These are phyloP conservation scores for Ophiocordyceps camponoti-saundersi DNA, from an alignment of 2,329 filamentous ascomycete species.

Conservation along the genomic window DNA sequence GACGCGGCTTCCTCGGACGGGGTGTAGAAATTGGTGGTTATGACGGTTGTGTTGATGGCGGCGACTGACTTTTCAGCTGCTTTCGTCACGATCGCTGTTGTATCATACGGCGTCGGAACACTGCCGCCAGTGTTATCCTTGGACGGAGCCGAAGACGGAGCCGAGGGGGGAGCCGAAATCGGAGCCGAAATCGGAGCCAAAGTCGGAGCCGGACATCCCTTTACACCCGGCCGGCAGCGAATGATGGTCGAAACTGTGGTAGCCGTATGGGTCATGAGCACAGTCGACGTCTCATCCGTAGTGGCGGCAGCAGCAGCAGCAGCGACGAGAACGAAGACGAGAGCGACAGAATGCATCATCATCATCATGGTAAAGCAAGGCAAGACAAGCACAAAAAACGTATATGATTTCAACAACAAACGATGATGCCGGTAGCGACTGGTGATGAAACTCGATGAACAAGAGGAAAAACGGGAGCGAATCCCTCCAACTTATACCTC, in stretches of 20 bases:
- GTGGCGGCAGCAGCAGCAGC: slow-evolving; percentile 14
- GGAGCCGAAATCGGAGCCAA: slow-evolving; percentile 17
- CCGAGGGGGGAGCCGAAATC: slow-evolving; percentile 8
- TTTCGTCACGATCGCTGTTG: too few species aligned
- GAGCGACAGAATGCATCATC: too few species aligned
- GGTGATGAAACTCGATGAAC: neutral
- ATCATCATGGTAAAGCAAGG: too few species aligned
- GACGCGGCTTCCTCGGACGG: too few species aligned
- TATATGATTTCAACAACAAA: neutral
- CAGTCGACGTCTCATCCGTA: slow-evolving; percentile 6
- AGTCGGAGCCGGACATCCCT: slow-evolving; percentile 20
- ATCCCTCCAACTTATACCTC: too few species aligned
- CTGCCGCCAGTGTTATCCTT: neutral
- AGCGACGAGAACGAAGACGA: slow-evolving; percentile 17
- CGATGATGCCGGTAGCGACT: neutral
- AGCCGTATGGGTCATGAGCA: slow-evolving; percentile 23
- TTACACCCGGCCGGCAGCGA: slow-evolving; percentile 24
- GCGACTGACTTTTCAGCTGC: neutral
- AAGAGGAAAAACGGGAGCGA: neutral
- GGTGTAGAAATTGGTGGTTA: neutral
- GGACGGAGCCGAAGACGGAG: neutral
- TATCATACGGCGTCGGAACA: too few species aligned
- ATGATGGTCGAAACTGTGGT: slow-evolving; percentile 31
- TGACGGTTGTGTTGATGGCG: neutral
- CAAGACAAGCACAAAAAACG: too few species aligned